A percentile compares a stretch with the other conserved stretches of the same genome.
Conservation (phyloP, 78 protist genomes). For the Salpingoeca rosetta region DNA sequence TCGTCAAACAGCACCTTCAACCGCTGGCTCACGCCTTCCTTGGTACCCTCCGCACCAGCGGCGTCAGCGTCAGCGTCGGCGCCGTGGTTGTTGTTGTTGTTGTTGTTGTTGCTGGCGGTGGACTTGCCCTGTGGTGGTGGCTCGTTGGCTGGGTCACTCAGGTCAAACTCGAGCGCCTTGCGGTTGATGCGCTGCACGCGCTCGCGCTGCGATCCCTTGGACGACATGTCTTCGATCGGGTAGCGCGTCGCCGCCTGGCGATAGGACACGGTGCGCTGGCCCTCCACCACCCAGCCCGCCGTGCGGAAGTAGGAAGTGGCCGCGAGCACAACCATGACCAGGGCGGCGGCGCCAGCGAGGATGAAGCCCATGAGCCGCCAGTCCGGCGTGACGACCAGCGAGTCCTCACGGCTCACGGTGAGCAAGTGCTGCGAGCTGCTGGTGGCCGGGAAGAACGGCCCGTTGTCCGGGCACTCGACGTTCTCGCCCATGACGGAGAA, state of each 20-base stretch:
- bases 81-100: no score
- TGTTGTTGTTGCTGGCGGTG: background rate
- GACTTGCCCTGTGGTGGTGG: background rate
- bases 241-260: no score
- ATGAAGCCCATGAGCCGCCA: slow-evolving; percentile 31
- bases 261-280: background rate
- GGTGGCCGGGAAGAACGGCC: slow-evolving; percentile 7
- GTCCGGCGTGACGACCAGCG: slow-evolving; percentile 25
- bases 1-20: slow-evolving; percentile 1
- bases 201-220: slow-evolving; percentile 17
- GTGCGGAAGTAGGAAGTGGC: slow-evolving; percentile 13
- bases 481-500: slow-evolving; percentile 24
- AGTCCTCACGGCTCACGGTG: background rate
- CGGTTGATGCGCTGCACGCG: background rate
- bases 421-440: background rate
- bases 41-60: no score
- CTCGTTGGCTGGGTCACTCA: no score
- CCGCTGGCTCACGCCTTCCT: no score
- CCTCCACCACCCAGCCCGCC: slow-evolving; percentile 15
- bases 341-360: background rate
- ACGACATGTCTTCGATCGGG: no score
- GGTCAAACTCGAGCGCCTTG: no score
- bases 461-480: slow-evolving; percentile 14
- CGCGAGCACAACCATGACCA: slow-evolving; percentile 3
- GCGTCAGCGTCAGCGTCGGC: no score